Evolutionary conservation across 2,329 filamentous ascomycete species (phyloP).

Genomic region (Aspergillus luchuensis): DNA sequence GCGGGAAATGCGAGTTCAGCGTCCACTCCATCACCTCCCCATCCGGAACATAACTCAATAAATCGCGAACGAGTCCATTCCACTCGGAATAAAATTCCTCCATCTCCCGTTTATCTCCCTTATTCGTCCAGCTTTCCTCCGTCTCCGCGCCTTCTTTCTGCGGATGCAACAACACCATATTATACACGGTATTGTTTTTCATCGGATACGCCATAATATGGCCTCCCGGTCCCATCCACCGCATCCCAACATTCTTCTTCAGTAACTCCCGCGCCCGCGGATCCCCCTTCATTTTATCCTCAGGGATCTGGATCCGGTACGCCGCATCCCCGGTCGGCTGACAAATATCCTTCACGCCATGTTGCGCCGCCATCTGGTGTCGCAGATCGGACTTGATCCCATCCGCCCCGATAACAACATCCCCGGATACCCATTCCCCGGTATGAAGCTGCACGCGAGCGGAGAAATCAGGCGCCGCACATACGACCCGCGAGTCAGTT

Average conservation of each 20-base stretch:
- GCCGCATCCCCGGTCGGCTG: slow-evolving; percentile 1
- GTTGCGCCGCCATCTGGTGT: slow-evolving; percentile 6
- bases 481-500: neutral
- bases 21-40: slow-evolving; percentile 8
- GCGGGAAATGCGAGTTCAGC: slow-evolving; percentile 5
- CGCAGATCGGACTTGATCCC: slow-evolving; percentile 2
- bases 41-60: slow-evolving; percentile 3
- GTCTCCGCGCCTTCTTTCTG: slow-evolving; percentile 1
- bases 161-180: slow-evolving; percentile 2
- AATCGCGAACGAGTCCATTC: neutral
- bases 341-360: neutral
- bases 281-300: slow-evolving; percentile 1
- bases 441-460: neutral
- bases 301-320: neutral
- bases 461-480: neutral
- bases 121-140: slow-evolving; percentile 4
- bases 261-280: neutral
- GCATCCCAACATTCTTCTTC: neutral
- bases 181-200: slow-evolving; percentile 4
- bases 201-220: slow-evolving; percentile 6
- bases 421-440: neutral
- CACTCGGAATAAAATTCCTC: neutral
- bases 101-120: slow-evolving; percentile 6
- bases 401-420: neutral
- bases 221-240: slow-evolving; percentile 1